phyloP scores from a whole-genome alignment of 805 yeast genomes.

The Ogataea trehaloabstinens region DNA sequence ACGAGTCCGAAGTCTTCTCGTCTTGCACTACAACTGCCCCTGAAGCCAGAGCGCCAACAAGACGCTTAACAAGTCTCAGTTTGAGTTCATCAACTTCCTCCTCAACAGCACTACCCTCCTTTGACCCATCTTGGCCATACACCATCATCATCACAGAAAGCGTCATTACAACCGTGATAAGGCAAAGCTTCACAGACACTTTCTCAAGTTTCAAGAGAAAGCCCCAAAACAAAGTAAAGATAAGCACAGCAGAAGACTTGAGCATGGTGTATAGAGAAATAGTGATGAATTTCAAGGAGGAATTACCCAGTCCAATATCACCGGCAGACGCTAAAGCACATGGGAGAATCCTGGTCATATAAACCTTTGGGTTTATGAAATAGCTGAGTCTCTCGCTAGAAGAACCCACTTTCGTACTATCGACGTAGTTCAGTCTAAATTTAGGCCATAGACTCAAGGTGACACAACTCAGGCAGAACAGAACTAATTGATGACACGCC shows the following conservation, averaged over 20 bases:
- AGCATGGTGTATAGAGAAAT: constrained; percentile 85
- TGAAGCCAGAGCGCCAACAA: constrained; percentile 5
- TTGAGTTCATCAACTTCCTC: constrained; percentile 22
- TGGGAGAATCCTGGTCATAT: constrained; percentile 59
- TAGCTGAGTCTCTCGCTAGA: constrained; percentile 14
- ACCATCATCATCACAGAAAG: constrained; percentile 88
- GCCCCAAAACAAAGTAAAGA: constrained; percentile 83
- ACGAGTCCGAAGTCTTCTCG: not conserved
- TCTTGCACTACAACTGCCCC: not conserved
- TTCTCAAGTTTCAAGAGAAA: constrained; percentile 70
- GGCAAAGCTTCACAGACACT: constrained; percentile 59
- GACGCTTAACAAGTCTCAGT: constrained; percentile 11
- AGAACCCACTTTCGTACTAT: constrained; percentile 10
- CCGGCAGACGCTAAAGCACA: constrained; percentile 86
- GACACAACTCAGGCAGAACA: constrained; percentile 49
- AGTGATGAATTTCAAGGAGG: constrained; percentile 70
- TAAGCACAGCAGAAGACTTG: constrained; percentile 71
- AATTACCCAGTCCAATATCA: constrained; percentile 87
- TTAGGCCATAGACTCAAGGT: constrained; percentile 43
- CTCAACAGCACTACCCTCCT: constrained; percentile 12
- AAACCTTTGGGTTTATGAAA: constrained; percentile 34
- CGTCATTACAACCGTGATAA: constrained; percentile 73
- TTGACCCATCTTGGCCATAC: constrained; percentile 31
- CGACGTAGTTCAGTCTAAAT: constrained; percentile 39
- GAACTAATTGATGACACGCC: constrained; percentile 71